These are phyloP conservation scores for Termitomyces sp. DNA, from an alignment of 768 basidiomycete genomes.

Conservation along the genomic window DNA sequence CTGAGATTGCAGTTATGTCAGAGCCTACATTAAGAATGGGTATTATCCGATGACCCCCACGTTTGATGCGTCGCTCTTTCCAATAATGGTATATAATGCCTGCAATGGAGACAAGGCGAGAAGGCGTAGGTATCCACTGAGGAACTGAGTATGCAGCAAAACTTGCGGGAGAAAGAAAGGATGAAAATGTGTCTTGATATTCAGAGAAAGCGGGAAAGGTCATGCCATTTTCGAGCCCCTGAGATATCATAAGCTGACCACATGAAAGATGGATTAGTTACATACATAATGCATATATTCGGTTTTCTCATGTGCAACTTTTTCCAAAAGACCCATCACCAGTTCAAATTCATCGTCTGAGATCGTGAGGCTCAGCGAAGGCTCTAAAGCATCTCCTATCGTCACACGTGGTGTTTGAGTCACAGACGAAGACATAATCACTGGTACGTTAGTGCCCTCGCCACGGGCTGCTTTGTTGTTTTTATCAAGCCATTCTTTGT, in stretches of 20 bases:
- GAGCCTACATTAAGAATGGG: constrained; percentile 77
- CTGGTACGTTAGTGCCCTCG: neutral
- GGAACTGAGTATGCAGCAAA: constrained; percentile 71
- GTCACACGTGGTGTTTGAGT: constrained; percentile 40
- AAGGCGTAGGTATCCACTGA: constrained; percentile 58
- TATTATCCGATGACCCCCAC: constrained; percentile 80
- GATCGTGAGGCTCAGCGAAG: constrained; percentile 52
- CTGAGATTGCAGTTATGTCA: neutral
- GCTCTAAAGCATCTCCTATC: constrained; percentile 80
- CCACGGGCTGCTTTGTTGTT: constrained; percentile 82
- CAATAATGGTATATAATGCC: constrained; percentile 81
- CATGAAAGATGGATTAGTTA: constrained; percentile 12
- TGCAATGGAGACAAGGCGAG: constrained; percentile 61
- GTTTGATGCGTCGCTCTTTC: constrained; percentile 76
- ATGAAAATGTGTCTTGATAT: constrained; percentile 66
- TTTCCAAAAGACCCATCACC: constrained; percentile 92
- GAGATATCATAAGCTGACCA: constrained; percentile 7
- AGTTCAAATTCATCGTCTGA: constrained; percentile 92
- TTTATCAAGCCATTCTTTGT: constrained; percentile 90
- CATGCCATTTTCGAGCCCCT: constrained; percentile 63
- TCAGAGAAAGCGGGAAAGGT: constrained; percentile 69
- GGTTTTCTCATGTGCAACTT: constrained; percentile 79
- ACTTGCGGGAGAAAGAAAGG: constrained; percentile 48
- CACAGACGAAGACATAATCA: neutral
- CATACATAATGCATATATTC: constrained; percentile 87